These are phyloP conservation scores for Polytrichum commune DNA, from an alignment of 225 moss, liverwort and hornwort genomes.

Conservation along the genomic window DNA sequence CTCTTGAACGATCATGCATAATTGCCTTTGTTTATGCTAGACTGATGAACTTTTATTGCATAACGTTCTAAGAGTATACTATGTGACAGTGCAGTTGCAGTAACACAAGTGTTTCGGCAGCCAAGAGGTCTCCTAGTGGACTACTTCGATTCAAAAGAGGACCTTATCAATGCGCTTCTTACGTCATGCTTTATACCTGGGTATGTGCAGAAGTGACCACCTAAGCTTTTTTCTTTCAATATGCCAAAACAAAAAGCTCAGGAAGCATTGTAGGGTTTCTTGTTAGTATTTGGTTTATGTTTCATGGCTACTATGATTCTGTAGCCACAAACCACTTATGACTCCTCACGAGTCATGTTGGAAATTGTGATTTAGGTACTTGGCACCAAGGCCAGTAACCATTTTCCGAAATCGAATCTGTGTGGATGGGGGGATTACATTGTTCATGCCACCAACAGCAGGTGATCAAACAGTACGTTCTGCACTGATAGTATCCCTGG, in stretches of 20 bases:
- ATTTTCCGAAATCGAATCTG: constrained; percentile 82
- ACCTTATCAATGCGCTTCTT: constrained; percentile 87
- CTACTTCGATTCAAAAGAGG: constrained; percentile 85
- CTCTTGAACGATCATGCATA: too few species aligned
- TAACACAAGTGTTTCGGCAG: constrained; percentile 85
- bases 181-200: constrained; percentile 98
- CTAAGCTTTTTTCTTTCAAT: too few species aligned
- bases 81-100: constrained; percentile 64
- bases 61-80: constrained; percentile 8
- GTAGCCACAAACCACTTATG: not conserved
- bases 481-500: not conserved
- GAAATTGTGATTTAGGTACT: constrained; percentile 43
- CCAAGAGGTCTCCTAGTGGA: constrained; percentile 84
- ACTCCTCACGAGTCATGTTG: not conserved
- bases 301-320: not conserved
- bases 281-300: not conserved
- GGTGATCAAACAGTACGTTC: constrained; percentile 70
- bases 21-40: too few species aligned
- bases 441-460: constrained; percentile 93
- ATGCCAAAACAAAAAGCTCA: too few species aligned
- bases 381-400: constrained; percentile 84
- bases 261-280: too few species aligned
- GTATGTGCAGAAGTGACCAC: constrained; percentile 26
- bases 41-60: too few species aligned
- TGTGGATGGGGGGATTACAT: constrained; percentile 81